Evolutionary conservation across 2,329 filamentous ascomycete genomes (phyloP).

Genomic region (Blumeria hordei): DNA sequence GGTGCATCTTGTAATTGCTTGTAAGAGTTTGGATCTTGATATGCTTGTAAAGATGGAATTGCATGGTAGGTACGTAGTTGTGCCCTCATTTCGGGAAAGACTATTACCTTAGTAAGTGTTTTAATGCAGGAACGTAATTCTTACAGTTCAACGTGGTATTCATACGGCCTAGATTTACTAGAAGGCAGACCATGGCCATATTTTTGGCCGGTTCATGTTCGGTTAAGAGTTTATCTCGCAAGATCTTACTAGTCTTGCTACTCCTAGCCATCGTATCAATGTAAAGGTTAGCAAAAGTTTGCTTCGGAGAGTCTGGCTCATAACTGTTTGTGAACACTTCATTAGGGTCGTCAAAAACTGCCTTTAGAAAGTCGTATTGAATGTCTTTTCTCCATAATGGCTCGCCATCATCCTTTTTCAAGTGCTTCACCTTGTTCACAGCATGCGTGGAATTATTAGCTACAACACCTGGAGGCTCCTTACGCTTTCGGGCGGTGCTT

Average conservation of each 20-base stretch:
- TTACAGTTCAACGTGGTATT: slow-evolving; percentile 94
- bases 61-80: slow-evolving; percentile 94
- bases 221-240: slow-evolving; percentile 85
- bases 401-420: slow-evolving; percentile 76
- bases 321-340: slow-evolving; percentile 81
- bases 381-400: slow-evolving; percentile 74
- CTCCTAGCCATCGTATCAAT: slow-evolving; percentile 97
- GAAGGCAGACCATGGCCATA: slow-evolving; percentile 96
- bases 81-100: slow-evolving; percentile 97
- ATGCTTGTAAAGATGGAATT: slow-evolving; percentile 84
- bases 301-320: slow-evolving; percentile 36
- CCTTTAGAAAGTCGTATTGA: slow-evolving; percentile 63
- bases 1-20: slow-evolving; percentile 96
- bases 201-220: slow-evolving; percentile 82
- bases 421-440: slow-evolving; percentile 45
- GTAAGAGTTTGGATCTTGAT: slow-evolving; percentile 86
- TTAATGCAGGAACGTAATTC: slow-evolving; percentile 12
- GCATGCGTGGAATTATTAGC: slow-evolving; percentile 11
- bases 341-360: slow-evolving; percentile 51
- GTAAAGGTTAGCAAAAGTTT: slow-evolving; percentile 84
- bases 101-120: slow-evolving; percentile 21
- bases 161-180: slow-evolving; percentile 96
- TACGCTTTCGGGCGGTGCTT: slow-evolving; percentile 7
- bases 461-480: slow-evolving; percentile 8
- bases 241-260: slow-evolving; percentile 96